A percentile compares a stretch with the other conserved stretches of the same genome.
phyloP scores from a whole-genome alignment of 2,329 filamentous ascomycete species.

The Aureobasidium leucospermi region DNA sequence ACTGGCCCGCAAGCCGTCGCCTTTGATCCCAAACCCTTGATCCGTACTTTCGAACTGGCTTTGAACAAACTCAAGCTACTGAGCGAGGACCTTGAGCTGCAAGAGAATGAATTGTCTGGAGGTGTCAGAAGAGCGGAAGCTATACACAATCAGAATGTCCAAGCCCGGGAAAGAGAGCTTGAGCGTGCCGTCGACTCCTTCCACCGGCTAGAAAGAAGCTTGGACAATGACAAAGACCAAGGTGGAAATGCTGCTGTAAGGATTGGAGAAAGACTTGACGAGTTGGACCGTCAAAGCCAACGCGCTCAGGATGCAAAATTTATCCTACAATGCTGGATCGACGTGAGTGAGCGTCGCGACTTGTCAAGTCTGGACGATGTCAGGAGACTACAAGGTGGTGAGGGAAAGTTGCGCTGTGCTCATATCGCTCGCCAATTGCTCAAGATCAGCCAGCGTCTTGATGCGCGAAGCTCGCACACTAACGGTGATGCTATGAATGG shows the following conservation, averaged over 20 bases:
- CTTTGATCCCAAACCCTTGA: conserved; percentile 95
- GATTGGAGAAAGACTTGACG: conserved; percentile 88
- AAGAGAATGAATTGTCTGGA: conserved; percentile 83
- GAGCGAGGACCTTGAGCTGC: conserved; percentile 77
- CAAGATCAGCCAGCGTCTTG: conserved; percentile 86
- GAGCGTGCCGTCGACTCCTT: conserved; percentile 90
- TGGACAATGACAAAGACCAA: conserved; percentile 49
- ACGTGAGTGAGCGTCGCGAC: conserved; percentile 84
- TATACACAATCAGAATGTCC: conserved; percentile 85
- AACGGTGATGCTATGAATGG: conserved; percentile 19
- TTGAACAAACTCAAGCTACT: conserved; percentile 62
- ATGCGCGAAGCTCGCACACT: conserved; percentile 42
- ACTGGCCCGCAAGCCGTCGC: conserved; percentile 43
- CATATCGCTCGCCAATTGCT: conserved; percentile 89
- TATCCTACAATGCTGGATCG: conserved; percentile 91
- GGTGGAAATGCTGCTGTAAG: conserved; percentile 88
- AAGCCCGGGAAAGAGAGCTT: conserved; percentile 78
- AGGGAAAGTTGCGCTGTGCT: conserved; percentile 89
- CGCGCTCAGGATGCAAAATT: conserved; percentile 90
- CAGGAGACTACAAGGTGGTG: conserved; percentile 72
- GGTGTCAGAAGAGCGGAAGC: conserved; percentile 85
- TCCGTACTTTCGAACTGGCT: conserved; percentile 81
- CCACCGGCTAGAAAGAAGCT: conserved; percentile 75
- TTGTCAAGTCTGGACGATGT: conserved; percentile 84
- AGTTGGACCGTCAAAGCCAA: conserved; percentile 84